A percentile compares a stretch with the other conserved stretches of the same genome.
Evolutionary conservation across 805 yeast species (phyloP).

Genomic region (Teunomyces aglyptinius): DNA sequence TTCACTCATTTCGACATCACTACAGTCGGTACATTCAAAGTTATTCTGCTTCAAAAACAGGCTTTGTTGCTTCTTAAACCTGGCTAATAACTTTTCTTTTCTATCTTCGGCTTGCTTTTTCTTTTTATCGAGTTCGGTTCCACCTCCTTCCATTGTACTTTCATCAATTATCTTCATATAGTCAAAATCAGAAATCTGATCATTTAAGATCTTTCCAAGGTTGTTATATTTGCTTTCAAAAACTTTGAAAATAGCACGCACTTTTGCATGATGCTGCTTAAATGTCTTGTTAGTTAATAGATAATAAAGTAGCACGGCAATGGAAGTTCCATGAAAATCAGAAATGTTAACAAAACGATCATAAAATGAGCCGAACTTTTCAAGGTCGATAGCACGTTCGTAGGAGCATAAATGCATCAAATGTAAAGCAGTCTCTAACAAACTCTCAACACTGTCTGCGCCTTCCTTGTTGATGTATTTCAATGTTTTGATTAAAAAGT

Average conservation of each 20-base stretch:
- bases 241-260: slow-evolving; percentile 51
- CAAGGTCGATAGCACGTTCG: slow-evolving; percentile 29
- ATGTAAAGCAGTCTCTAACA: slow-evolving; percentile 61
- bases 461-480: slow-evolving; percentile 35
- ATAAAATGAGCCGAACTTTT: slow-evolving; percentile 31
- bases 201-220: slow-evolving; percentile 17
- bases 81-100: slow-evolving; percentile 69
- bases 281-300: slow-evolving; percentile 43
- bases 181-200: slow-evolving; percentile 24
- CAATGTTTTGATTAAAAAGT: slow-evolving; percentile 51
- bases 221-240: slow-evolving; percentile 24
- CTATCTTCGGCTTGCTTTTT: slow-evolving; percentile 69
- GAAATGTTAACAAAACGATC: slow-evolving; percentile 28
- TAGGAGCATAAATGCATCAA: slow-evolving; percentile 58
- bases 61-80: slow-evolving; percentile 75
- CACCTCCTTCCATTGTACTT: slow-evolving; percentile 13
- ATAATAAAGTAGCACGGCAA: slow-evolving; percentile 35
- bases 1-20: slow-evolving; percentile 44
- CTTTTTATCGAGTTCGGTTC: slow-evolving; percentile 52
- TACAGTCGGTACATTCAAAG: slow-evolving; percentile 24
- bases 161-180: slow-evolving; percentile 17
- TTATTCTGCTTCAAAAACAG: slow-evolving; percentile 61
- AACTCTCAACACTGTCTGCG: slow-evolving; percentile 48
- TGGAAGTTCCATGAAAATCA: slow-evolving; percentile 32
- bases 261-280: slow-evolving; percentile 48